Base-by-base conservation (phyloP, 352 stramenopile species). In the Phytophthora boehmeriae region DNA sequence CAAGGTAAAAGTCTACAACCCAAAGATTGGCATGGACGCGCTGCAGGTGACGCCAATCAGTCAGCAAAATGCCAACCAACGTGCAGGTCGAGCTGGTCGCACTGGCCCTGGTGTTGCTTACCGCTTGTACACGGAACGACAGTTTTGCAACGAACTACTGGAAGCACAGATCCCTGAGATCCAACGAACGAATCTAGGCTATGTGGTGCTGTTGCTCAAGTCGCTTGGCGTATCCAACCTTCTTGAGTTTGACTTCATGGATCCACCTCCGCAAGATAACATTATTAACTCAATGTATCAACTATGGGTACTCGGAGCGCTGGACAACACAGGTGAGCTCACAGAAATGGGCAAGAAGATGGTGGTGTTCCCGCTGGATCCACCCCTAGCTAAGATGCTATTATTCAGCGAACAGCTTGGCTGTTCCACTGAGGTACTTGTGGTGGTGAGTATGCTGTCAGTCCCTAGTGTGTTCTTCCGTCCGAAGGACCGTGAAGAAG, bases 1-100 rank as follows among this genome's bases (percentile, higher is more conserved):
- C 76, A 99, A 99, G 66, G 90, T 99, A 13, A 99, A 99, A 69
- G 97, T 99, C 14, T 99, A 99, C 83, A 99, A 99, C 80, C 94
- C 97, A 0, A 97, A 97, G 69, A 99, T 99, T 71, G 97, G 97
- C 53, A 99, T 99, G 97, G 97, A 99, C 75, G 90, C 97, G 5
- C 75, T 99, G 17, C 92, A 98, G 51, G 90, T 98, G 13, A 97
- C 73, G 16, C 98, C 97, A 4, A 95, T 99, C 44, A 98, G 89
- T 30, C 93, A 98, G 77, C 97, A 98, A 53, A 99, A 99, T 65
- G 97, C 97, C 2, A 99, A 98, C 59, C 97, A 99, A 75, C 91
- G 97, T 10, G 89, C 86, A 8, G 97, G 97, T 59, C 90, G 97
- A 42, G 97, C 97, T 6, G 97, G 96, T 5, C 81, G 97, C 42